Conservation (phyloP, 2,329 filamentous ascomycete species). For the Beauveria scarabaeidicola region DNA sequence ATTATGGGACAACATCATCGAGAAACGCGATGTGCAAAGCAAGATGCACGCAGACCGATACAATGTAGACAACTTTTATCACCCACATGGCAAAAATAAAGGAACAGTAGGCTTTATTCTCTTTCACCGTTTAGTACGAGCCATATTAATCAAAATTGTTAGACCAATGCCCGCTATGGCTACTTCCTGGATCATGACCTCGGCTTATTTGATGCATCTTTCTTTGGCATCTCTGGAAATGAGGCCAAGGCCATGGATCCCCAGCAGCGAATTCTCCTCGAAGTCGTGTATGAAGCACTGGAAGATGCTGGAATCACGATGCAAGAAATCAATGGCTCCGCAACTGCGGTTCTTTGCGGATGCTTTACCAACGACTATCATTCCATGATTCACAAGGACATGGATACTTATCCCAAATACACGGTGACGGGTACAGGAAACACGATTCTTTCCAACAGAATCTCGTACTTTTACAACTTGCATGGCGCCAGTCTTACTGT, state of each 20-base stretch:
- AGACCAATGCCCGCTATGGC: no score
- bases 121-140: no score
- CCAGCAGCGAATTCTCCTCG: conserved; percentile 1
- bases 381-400: conserved; percentile 19
- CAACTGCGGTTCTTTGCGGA: conserved; percentile 23
- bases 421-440: conserved; percentile 22
- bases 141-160: no score
- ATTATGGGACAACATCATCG: no score
- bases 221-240: no score
- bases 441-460: conserved; percentile 24
- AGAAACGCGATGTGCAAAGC: no score
- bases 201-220: no score
- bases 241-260: conserved; percentile 8
- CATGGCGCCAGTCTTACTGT: conserved; percentile 27
- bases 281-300: conserved; percentile 6
- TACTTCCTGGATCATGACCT: no score
- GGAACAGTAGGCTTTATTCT: no score
- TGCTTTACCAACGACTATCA: conserved; percentile 22
- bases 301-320: conserved; percentile 12
- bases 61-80: no score
- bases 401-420: conserved; percentile 27
- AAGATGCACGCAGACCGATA: no score
- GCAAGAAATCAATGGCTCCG: conserved; percentile 14
- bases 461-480: conserved; percentile 30
- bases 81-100: no score